A percentile compares a stretch with the other conserved stretches of the same genome.
phyloP scores from a whole-genome alignment of 1,139 yeast genomes.

The Saccharomyces hybrid region DNA sequence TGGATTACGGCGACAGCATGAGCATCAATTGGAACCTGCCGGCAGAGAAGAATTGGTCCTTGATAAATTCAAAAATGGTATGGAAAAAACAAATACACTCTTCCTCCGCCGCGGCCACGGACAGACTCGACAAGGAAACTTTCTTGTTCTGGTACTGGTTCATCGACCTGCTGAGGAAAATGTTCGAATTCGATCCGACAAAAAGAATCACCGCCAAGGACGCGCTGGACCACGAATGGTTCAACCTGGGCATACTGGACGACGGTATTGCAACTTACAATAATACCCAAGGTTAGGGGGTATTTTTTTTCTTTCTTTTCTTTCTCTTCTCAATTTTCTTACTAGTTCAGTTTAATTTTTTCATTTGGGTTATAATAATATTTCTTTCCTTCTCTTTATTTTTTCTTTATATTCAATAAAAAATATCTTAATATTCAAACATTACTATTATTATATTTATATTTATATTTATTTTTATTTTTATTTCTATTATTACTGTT shows the following conservation, averaged over 20 bases:
- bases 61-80: conserved; percentile 16
- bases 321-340: neutral
- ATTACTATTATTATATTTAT: neutral
- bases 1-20: conserved; percentile 24
- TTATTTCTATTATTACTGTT: neutral
- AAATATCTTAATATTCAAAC: neutral
- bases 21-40: conserved; percentile 27
- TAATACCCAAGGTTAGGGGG: conserved; percentile 8
- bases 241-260: too few species aligned
- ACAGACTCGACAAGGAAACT: conserved; percentile 36
- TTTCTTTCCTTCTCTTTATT: neutral
- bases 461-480: neutral
- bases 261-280: too few species aligned
- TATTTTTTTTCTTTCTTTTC: neutral
- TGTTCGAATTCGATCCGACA: conserved; percentile 57
- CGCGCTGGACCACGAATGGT: too few species aligned
- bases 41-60: conserved; percentile 28
- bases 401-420: neutral
- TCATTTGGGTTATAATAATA: neutral
- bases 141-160: conserved; percentile 73
- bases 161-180: conserved; percentile 53
- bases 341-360: neutral
- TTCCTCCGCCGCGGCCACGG: conserved; percentile 3
- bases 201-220: conserved; percentile 32
- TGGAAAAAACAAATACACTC: conserved; percentile 10